phyloP scores from a whole-genome alignment of 1,284 basidiomycete genomes.

The Ceratobasidium papillatum region DNA sequence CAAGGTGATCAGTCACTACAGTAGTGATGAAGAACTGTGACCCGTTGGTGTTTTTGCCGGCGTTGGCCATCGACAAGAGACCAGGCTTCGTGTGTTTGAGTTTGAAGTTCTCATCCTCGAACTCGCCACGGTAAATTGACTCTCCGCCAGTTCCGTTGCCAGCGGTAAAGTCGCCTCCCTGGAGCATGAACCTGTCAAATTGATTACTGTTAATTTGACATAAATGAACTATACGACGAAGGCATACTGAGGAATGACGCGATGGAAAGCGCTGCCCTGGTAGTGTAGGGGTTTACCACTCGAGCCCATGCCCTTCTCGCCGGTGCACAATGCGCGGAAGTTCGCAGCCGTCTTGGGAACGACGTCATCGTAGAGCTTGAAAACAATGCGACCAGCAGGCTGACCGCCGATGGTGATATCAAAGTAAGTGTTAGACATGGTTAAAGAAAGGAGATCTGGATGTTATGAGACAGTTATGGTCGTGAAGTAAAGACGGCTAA shows the following conservation, averaged over 20 bases:
- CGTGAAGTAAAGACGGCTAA: neutral
- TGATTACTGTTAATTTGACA: neutral
- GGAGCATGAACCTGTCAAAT: slow-evolving; percentile 53
- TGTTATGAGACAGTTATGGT: neutral
- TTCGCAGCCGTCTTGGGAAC: slow-evolving; percentile 51
- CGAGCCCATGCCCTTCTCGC: slow-evolving; percentile 56
- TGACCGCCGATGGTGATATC: slow-evolving; percentile 49
- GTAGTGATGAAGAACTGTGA: slow-evolving; percentile 64
- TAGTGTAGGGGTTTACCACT: too few species aligned
- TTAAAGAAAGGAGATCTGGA: neutral
- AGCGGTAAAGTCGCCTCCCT: slow-evolving; percentile 62
- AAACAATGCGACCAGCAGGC: slow-evolving; percentile 50
- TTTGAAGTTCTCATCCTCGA: slow-evolving; percentile 56
- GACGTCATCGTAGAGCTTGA: too few species aligned
- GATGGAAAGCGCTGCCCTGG: slow-evolving; percentile 53
- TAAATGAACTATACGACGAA: neutral
- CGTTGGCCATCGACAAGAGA: slow-evolving; percentile 69
- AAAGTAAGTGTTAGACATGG: slow-evolving; percentile 44
- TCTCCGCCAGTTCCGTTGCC: slow-evolving; percentile 55
- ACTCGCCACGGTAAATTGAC: slow-evolving; percentile 56
- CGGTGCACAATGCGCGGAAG: slow-evolving; percentile 62
- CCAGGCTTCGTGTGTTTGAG: slow-evolving; percentile 57
- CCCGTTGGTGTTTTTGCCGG: slow-evolving; percentile 64
- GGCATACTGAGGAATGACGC: slow-evolving; percentile 50
- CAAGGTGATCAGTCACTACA: slow-evolving; percentile 49